Percentiles rank a stretch among this genome's conserved stretches.
Conservation (phyloP, 495 filamentous ascomycete genomes). For the Schizothecium vesticola region DNA sequence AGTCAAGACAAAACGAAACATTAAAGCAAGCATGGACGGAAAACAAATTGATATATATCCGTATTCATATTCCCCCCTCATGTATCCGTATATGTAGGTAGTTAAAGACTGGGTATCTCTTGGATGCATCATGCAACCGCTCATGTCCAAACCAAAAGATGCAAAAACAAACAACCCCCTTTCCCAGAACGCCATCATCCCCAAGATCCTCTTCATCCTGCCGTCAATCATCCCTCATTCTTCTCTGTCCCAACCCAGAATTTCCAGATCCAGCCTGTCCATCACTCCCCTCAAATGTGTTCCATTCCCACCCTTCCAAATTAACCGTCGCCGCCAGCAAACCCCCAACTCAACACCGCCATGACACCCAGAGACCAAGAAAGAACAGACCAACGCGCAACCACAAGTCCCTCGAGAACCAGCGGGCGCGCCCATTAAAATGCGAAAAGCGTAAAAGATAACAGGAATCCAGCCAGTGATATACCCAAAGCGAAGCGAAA, state of each 20-base stretch:
- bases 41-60: not conserved
- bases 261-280: slow-evolving; percentile 5
- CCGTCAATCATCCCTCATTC: not conserved
- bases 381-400: not conserved
- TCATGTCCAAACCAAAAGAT: not conserved
- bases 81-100: not conserved
- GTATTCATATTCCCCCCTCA: not conserved
- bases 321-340: not conserved
- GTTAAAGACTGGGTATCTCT: not conserved
- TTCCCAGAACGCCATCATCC: not conserved
- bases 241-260: not conserved
- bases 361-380: not conserved
- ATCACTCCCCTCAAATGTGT: not conserved
- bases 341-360: not conserved
- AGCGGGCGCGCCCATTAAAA: not conserved
- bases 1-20: not conserved
- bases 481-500: not conserved
- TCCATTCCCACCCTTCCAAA: not conserved
- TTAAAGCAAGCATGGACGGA: not conserved
- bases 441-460: not conserved
- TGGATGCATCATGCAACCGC: not conserved
- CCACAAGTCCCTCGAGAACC: not conserved
- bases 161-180: not conserved
- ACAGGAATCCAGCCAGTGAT: not conserved
- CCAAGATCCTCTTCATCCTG: not conserved